Percentiles rank a stretch among this genome's conserved stretches.
Evolutionary conservation across 352 stramenopile genomes (phyloP).

Genomic region (Thraustochytrium sp.): DNA sequence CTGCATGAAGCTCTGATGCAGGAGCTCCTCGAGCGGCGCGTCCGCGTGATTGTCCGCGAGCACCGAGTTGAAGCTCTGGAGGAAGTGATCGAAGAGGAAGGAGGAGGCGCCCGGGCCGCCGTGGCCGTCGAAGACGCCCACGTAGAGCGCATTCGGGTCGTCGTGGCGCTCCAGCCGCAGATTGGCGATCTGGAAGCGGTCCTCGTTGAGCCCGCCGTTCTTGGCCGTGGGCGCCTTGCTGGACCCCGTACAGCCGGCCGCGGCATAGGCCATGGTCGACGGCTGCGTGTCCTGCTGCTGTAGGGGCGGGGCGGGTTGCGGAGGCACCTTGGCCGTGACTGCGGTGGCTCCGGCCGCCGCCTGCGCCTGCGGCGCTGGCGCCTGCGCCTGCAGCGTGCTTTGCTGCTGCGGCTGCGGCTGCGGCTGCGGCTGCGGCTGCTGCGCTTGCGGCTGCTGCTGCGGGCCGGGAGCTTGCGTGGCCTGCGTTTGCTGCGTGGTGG

Average conservation of each 20-base stretch:
- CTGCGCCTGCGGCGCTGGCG: not conserved
- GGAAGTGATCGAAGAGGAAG: constrained; percentile 21
- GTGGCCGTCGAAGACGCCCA: constrained; percentile 38
- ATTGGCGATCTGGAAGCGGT: constrained; percentile 22
- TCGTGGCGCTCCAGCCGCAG: not conserved
- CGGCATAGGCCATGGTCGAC: constrained; percentile 33
- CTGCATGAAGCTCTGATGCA: constrained; percentile 39
- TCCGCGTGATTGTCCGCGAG: not conserved
- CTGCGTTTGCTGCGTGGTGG: not conserved
- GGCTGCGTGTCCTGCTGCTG: no score
- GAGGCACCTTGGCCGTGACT: no score
- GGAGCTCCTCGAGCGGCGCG: not conserved
- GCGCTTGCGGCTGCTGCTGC: no score
- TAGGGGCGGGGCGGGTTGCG: no score
- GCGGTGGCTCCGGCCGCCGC: not conserved
- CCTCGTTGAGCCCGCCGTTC: constrained; percentile 34
- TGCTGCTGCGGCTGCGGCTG: no score
- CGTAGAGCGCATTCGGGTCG: constrained; percentile 4
- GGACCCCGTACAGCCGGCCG: constrained; percentile 15
- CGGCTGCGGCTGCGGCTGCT: no score
- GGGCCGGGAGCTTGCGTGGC: no score
- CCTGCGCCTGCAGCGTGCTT: not conserved
- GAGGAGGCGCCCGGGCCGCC: not conserved
- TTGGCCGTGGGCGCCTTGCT: constrained; percentile 32
- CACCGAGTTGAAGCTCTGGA: not conserved